Evolutionary conservation across 768 basidiomycete genomes (phyloP), one percentile per base, ranked within the genome.

Genomic region (Boletus edulis): DNA sequence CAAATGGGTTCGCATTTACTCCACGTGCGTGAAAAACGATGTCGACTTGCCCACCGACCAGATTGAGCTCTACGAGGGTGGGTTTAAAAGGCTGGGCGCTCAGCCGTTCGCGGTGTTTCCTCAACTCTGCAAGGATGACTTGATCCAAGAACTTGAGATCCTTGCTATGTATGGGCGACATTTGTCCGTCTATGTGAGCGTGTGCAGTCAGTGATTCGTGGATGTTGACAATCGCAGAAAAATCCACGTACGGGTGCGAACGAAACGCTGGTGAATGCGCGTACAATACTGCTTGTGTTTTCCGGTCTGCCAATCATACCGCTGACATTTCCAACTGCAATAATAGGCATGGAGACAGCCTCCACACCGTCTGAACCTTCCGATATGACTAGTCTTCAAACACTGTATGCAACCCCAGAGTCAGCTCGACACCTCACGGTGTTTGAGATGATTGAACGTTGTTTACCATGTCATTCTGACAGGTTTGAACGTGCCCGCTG

Each of bases 321-420:
- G 62, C 55, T 71, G 67, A 54, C 69, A 69, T 35, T 49, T 49
- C 27, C 46, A 58, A 46, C 58, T 59, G 34, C 69, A 71, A 24
- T 71, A 69, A 35, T 60, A 68, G 29, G 67, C 55, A 18, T 68
- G 69, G 20, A 62, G 56, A 47, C 64, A 70, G 5, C 69, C 67
- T 17, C 35, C 59, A 24, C 69, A 68, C 0, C 67, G 62, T 46
- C 56, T 68, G 29, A 69, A 60, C n/a, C 43, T 56, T 17, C 57
- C 46, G 14, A 65, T 45, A 8, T 43, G 29, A 10, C 35, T 47
- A 13, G 57, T 45, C 54, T 52, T 70, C 14, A 61, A 57, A 44
- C 67, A 71, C 67, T 69, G 17, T 5, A 17, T 22, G 7, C 24
- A 14, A 50, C 14, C 29, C 29, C 39, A n/a, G 7, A 11, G 45